Evolutionary conservation across 2,329 filamentous ascomycete genomes (phyloP).

Genomic region (Cordyceps tenuipes): DNA sequence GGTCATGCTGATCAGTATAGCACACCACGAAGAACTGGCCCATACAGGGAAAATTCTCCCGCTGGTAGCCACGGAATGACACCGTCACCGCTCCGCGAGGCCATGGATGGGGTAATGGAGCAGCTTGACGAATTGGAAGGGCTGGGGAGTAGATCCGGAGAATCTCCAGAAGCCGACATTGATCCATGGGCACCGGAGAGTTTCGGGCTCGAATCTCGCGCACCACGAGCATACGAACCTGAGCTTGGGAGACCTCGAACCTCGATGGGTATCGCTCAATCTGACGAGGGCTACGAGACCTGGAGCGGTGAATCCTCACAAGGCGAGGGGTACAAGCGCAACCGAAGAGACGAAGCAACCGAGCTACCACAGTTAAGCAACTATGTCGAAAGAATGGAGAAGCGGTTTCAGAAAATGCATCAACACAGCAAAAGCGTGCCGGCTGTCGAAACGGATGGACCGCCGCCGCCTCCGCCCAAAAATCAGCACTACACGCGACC

Average conservation of each 20-base stretch:
- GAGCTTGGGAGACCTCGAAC: slow-evolving; percentile 50
- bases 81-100: slow-evolving; percentile 83
- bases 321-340: slow-evolving; percentile 33
- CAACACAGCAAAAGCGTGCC: slow-evolving; percentile 43
- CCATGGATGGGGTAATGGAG: slow-evolving; percentile 98
- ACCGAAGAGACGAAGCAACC: slow-evolving; percentile 38
- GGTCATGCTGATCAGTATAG: slow-evolving; percentile 25
- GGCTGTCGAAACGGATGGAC: slow-evolving; percentile 37
- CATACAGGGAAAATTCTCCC: slow-evolving; percentile 56
- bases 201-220: slow-evolving; percentile 50
- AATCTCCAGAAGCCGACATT: slow-evolving; percentile 48
- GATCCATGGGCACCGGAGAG: slow-evolving; percentile 89
- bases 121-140: slow-evolving; percentile 72
- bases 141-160: slow-evolving; percentile 43
- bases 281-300: slow-evolving; percentile 54
- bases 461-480: slow-evolving; percentile 57
- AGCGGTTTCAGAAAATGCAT: slow-evolving; percentile 64
- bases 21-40: slow-evolving; percentile 52
- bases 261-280: slow-evolving; percentile 59
- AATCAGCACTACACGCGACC: slow-evolving; percentile 42
- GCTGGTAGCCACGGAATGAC: slow-evolving; percentile 57
- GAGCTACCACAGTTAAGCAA: slow-evolving; percentile 67
- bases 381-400: slow-evolving; percentile 91
- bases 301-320: slow-evolving; percentile 47
- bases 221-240: slow-evolving; percentile 19